A percentile compares a stretch with the other conserved stretches of the same genome.
Evolutionary conservation across 176 grass and related monocot genomes (phyloP).

Genomic region (Musa beccarii): DNA sequence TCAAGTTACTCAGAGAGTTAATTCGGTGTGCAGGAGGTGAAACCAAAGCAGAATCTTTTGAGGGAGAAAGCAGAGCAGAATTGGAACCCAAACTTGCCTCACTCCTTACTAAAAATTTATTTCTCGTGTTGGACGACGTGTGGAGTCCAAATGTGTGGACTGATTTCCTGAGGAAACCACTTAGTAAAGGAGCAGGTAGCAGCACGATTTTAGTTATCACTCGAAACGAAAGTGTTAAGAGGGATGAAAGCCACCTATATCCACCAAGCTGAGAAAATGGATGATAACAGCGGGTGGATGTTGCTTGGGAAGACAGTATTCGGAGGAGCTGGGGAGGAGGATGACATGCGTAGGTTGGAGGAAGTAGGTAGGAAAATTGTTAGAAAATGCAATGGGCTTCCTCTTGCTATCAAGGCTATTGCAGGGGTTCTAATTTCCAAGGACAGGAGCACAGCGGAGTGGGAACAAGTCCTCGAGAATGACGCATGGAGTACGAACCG

Average conservation of each 20-base stretch:
- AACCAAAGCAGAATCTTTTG: conserved; percentile 15
- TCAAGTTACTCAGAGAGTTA: conserved; percentile 50
- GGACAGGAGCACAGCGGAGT: conserved; percentile 5
- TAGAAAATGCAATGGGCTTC: conserved; percentile 30
- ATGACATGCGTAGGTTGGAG: conserved; percentile 2
- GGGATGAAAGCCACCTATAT: conserved; percentile 3
- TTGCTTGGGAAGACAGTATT: conserved; percentile 21
- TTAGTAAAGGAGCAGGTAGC: not conserved
- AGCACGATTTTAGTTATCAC: not conserved
- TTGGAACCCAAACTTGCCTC: conserved; percentile 35
- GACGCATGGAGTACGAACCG: conserved; percentile 24
- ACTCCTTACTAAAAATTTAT: conserved; percentile 46
- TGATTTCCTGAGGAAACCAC: no score
- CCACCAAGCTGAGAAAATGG: conserved; percentile 30
- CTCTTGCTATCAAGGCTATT: conserved; percentile 30
- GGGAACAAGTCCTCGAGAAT: conserved; percentile 16
- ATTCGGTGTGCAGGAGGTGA: conserved; percentile 24
- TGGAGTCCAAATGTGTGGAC: conserved; percentile 26
- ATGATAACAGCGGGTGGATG: conserved; percentile 22
- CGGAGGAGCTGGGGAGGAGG: conserved; percentile 14
- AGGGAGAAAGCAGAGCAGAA: conserved; percentile 43
- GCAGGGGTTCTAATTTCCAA: conserved; percentile 18
- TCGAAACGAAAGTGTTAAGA: conserved; percentile 8
- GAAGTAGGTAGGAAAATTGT: conserved; percentile 25
- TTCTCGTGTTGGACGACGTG: conserved; percentile 76